Percentiles rank a stretch among this genome's conserved stretches.
Conservation (phyloP, 1,139 yeast genomes). For the Lipomyces yarrowii region DNA sequence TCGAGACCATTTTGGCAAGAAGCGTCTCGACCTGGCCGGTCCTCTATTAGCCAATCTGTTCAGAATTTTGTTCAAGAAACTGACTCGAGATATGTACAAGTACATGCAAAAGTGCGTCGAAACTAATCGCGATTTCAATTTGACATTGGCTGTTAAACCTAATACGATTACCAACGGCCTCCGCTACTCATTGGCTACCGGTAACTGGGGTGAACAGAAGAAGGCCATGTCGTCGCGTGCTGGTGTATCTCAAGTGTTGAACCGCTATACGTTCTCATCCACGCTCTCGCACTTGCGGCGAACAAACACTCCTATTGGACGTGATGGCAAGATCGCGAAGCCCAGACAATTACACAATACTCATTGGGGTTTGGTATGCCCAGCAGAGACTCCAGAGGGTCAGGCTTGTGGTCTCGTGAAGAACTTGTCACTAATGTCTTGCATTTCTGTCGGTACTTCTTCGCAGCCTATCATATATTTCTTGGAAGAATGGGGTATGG, state of each 20-base stretch:
- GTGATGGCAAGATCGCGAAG: conserved; percentile 97
- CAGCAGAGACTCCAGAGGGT: conserved; percentile 99
- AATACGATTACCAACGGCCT: conserved; percentile 97
- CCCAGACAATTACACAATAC: conserved; percentile 99
- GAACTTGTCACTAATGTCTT: conserved; percentile 92
- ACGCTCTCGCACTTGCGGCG: conserved; percentile 97
- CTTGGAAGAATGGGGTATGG: conserved; percentile 99
- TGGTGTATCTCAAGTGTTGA: conserved; percentile 98
- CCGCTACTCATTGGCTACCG: conserved; percentile 96
- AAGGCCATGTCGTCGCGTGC: conserved; percentile 99
- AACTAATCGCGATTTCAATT: conserved; percentile 93
- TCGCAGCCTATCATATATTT: conserved; percentile 92
- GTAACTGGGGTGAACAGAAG: conserved; percentile 99
- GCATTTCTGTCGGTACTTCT: conserved; percentile 97
- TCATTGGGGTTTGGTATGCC: conserved; percentile 99
- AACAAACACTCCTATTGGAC: conserved; percentile 97
- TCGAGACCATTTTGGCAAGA: conserved; percentile 98
- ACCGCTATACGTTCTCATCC: conserved; percentile 96
- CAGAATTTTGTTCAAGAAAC: conserved; percentile 89
- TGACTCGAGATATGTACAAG: conserved; percentile 91
- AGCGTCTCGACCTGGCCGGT: conserved; percentile 97
- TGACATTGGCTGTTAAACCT: conserved; percentile 94
- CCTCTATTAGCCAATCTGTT: conserved; percentile 93
- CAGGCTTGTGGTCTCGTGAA: conserved; percentile 99
- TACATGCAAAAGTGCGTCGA: conserved; percentile 99